Evolutionary conservation across 129 eudicot genomes (phyloP).

Genomic region (Ambrosia trifida): DNA sequence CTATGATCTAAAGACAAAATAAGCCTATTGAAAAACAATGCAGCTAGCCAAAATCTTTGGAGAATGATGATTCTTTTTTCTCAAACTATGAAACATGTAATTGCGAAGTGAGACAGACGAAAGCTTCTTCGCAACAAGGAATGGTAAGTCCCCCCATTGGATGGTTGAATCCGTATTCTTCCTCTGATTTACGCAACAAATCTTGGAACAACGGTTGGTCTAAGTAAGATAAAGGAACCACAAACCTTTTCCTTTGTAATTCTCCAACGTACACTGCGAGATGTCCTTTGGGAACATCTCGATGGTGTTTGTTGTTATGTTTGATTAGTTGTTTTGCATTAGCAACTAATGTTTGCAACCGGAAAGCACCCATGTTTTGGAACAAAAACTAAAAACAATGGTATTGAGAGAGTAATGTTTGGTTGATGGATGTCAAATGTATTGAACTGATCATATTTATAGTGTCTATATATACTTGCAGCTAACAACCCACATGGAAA

Average conservation of each 20-base stretch:
- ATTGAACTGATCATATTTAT: slow-evolving; percentile 14
- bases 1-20: slow-evolving; percentile 2
- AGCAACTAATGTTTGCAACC: slow-evolving; percentile 26
- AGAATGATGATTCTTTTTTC: not conserved
- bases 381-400: not conserved
- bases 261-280: slow-evolving; percentile 55
- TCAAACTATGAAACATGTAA: slow-evolving; percentile 22
- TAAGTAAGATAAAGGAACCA: slow-evolving; percentile 45
- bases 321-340: slow-evolving; percentile 31
- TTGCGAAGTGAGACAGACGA: slow-evolving; percentile 32
- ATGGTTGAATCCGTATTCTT: slow-evolving; percentile 53
- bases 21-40: not conserved
- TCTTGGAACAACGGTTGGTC: slow-evolving; percentile 49
- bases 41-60: slow-evolving; percentile 14
- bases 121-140: slow-evolving; percentile 46
- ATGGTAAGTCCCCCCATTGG: slow-evolving; percentile 55
- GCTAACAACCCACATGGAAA: slow-evolving; percentile 15
- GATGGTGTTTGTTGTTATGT: slow-evolving; percentile 14
- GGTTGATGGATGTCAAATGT: slow-evolving; percentile 2
- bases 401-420: not conserved
- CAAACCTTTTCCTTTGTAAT: slow-evolving; percentile 33
- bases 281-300: slow-evolving; percentile 48
- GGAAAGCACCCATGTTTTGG: slow-evolving; percentile 25
- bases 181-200: slow-evolving; percentile 42
- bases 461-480: slow-evolving; percentile 17